A percentile compares a stretch with the other conserved stretches of the same genome.
phyloP scores from a whole-genome alignment of 1,284 basidiomycete genomes.

The Cryptococcus sp. region DNA sequence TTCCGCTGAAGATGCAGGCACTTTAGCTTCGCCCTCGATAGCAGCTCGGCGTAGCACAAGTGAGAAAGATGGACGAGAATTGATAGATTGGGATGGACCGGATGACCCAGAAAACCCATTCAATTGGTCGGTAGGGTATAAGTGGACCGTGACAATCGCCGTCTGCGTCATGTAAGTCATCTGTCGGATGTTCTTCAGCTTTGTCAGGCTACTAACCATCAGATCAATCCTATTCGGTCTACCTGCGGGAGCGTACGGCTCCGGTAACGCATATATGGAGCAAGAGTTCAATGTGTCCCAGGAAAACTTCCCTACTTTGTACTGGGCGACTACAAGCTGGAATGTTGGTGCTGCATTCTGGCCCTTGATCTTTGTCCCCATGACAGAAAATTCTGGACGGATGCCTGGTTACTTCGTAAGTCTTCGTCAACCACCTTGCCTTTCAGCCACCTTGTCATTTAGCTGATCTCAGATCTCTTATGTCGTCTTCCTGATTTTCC shows the following conservation, averaged over 20 bases:
- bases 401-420: constrained; percentile 17
- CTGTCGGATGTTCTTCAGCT: background rate
- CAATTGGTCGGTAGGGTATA: constrained; percentile 8
- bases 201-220: background rate
- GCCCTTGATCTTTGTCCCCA: constrained; percentile 9
- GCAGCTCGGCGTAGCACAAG: background rate
- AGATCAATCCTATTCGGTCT: constrained; percentile 14
- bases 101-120: constrained; percentile 14
- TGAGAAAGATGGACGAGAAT: constrained; percentile 8
- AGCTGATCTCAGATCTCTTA: constrained; percentile 8
- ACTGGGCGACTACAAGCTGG: constrained; percentile 12
- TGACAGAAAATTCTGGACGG: constrained; percentile 11
- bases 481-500: constrained; percentile 12
- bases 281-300: constrained; percentile 6
- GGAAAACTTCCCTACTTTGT: constrained; percentile 7
- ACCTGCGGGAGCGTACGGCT: constrained; percentile 10
- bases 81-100: constrained; percentile 10
- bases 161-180: constrained; percentile 13
- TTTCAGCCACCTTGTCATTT: background rate
- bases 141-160: constrained; percentile 11
- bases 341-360: constrained; percentile 10
- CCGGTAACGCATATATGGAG: constrained; percentile 11
- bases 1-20: no score
- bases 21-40: background rate
- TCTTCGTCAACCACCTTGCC: background rate